These are phyloP conservation scores for Stagonosporopsis chrysanthemi DNA, from an alignment of 2,329 filamentous ascomycete species.

Conservation along the genomic window DNA sequence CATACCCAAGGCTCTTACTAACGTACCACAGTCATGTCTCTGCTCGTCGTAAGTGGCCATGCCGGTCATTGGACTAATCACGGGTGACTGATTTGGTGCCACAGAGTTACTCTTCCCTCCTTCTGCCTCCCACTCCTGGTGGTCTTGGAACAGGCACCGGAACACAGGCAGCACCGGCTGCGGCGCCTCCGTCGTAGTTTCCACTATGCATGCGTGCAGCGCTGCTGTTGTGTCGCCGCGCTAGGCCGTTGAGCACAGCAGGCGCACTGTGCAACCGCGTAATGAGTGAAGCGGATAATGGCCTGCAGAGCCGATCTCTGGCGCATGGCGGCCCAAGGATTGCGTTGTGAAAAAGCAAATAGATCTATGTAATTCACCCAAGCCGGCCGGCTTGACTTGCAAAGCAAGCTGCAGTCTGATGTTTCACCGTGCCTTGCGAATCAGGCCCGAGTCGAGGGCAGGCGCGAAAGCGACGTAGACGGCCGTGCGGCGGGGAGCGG, in stretches of 20 bases:
- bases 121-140: constrained; percentile 63
- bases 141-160: constrained; percentile 47
- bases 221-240: constrained; percentile 15
- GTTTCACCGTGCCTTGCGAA: constrained; percentile 12
- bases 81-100: constrained; percentile 23
- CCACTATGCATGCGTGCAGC: constrained; percentile 15
- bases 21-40: constrained; percentile 50
- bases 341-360: not conserved
- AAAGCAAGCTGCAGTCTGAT: not conserved
- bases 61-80: not conserved
- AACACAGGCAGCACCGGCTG: constrained; percentile 59
- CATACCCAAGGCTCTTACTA: constrained; percentile 8
- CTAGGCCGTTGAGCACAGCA: constrained; percentile 19
- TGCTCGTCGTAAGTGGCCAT: constrained; percentile 53
- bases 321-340: not conserved
- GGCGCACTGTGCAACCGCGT: constrained; percentile 28
- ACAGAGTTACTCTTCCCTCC: constrained; percentile 68
- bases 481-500: constrained; percentile 2
- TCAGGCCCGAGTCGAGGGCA: constrained; percentile 1
- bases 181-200: constrained; percentile 53
- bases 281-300: constrained; percentile 11
- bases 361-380: constrained; percentile 7
- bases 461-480: constrained; percentile 5
- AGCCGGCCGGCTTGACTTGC: not conserved
- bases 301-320: not conserved